Base-by-base conservation (phyloP, 495 filamentous ascomycete species). In the Hapsidospora chrysogenum region DNA sequence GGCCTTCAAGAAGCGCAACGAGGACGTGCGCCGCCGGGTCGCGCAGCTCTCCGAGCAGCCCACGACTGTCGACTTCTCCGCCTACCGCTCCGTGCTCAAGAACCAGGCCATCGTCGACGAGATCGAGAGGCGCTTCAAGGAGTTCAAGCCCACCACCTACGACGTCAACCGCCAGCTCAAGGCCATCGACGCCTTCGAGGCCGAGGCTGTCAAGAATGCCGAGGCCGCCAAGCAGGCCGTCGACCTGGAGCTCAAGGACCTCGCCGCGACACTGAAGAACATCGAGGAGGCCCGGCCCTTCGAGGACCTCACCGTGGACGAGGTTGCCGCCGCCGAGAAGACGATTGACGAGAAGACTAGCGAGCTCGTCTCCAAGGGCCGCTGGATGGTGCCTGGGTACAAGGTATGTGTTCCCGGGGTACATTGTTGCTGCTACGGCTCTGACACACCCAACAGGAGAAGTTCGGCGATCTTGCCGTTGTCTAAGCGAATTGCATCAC, bases 1-100 rank as follows among this genome's bases (percentile, higher is more conserved):
- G 54, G 65, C 82, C 46, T 99, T 99, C 78, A 99, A 99, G 70
- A 87, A 92, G 76, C 89, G 92, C 63, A 95, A 96, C 69, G 92
- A 99, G 47, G 86, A 96, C 52, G 86, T 82, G 54, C 87, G 89
- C 64, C 86, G 92, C 63, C 86, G 85, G 64, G 67, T 96, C 22
- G 68, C 71, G 53, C 36, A 72, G 29, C 81, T 96, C 28, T 71
- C 69, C 31, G 79, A 89, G 51, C 73, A 76, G 48, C 68, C 86
- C 33, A 78, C 81, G 54, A 66, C 70, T 20, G 68, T 99, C 61
- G 85, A 99, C 73, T 95, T 96, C 65, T 56, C 73, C 42, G 69
- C 84, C 58, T 99, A 95, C 82, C 86, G 89, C 63, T 58, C 63
- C 51, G 50, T 77, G 45, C 78, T 99, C 44, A 93, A 92, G 71